Evolutionary conservation across 2,329 filamentous ascomycete species (phyloP).

Genomic region (Thermomyces lanuginosus): DNA sequence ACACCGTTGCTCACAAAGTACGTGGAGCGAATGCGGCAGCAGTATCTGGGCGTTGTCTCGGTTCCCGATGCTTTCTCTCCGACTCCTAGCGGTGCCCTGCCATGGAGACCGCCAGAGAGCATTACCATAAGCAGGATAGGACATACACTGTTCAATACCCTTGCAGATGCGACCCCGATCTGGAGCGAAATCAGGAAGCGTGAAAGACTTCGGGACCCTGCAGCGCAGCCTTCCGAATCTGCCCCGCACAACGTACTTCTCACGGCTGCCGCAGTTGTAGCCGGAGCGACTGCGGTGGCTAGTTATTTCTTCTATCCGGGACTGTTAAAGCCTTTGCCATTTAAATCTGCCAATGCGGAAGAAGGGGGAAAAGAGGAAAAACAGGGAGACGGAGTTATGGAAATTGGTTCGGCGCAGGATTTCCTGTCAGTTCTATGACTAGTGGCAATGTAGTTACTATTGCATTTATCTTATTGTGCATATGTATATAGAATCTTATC

Average conservation of each 20-base stretch:
- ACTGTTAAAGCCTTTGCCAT: slow-evolving; percentile 4
- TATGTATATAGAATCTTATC: not conserved
- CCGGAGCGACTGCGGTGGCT: slow-evolving; percentile 19
- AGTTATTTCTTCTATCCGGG: slow-evolving; percentile 23
- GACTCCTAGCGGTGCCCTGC: slow-evolving; percentile 9
- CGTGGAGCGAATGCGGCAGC: slow-evolving; percentile 23
- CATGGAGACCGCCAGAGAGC: slow-evolving; percentile 21
- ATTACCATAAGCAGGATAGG: slow-evolving; percentile 18
- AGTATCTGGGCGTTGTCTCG: slow-evolving; percentile 19
- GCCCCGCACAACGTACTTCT: slow-evolving; percentile 17
- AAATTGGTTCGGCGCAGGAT: slow-evolving; percentile 2
- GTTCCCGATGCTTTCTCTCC: slow-evolving; percentile 11
- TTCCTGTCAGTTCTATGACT: slow-evolving; percentile 2
- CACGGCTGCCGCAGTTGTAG: slow-evolving; percentile 21
- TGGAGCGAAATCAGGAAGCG: slow-evolving; percentile 20
- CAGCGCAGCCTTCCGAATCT: slow-evolving; percentile 8
- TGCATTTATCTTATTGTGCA: not conserved
- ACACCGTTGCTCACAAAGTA: slow-evolving; percentile 31
- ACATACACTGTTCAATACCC: slow-evolving; percentile 17
- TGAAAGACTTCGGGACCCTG: slow-evolving; percentile 21
- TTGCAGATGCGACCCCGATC: slow-evolving; percentile 23
- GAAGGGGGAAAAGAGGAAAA: slow-evolving; percentile 3
- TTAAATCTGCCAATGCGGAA: slow-evolving; percentile 3
- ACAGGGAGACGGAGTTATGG: slow-evolving; percentile 1
- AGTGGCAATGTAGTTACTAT: not conserved